These are phyloP conservation scores for Didymellaceae sp. DNA, from an alignment of 2,329 filamentous ascomycete species.

Conservation along the genomic window DNA sequence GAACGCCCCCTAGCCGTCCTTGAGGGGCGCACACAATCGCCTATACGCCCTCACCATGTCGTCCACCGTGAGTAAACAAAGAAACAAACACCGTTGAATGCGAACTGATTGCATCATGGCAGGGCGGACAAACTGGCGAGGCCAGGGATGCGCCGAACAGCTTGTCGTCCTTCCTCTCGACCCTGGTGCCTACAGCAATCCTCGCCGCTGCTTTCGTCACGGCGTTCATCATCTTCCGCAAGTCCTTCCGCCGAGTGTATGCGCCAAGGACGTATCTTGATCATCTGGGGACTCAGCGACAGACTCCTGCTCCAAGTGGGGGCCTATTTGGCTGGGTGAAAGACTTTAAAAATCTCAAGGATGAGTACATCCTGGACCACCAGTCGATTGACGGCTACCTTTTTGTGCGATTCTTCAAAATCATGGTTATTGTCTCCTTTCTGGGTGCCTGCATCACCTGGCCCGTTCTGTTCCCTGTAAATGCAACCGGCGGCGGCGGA, in stretches of 20 bases:
- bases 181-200: constrained; percentile 40
- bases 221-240: constrained; percentile 53
- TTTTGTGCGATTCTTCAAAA: constrained; percentile 56
- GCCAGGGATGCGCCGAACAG: constrained; percentile 54
- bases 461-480: constrained; percentile 57
- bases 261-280: constrained; percentile 56
- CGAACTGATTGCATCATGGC: constrained; percentile 10
- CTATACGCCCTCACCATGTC: constrained; percentile 29
- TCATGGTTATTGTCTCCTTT: constrained; percentile 52
- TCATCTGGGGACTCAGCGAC: constrained; percentile 51
- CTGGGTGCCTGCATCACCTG: constrained; percentile 54
- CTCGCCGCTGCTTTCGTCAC: constrained; percentile 38
- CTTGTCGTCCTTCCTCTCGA: constrained; percentile 48
- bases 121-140: constrained; percentile 32
- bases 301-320: constrained; percentile 53
- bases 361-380: constrained; percentile 56
- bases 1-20: constrained; percentile 4
- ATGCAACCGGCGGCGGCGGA: constrained; percentile 50
- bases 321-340: constrained; percentile 63
- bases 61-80: constrained; percentile 24
- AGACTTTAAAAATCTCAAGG: constrained; percentile 52
- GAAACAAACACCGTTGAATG: not conserved
- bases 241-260: constrained; percentile 53
- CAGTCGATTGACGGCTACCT: constrained; percentile 58
- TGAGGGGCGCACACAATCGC: constrained; percentile 17